Conservation (phyloP, 225 moss, liverwort and hornwort species). For the Climacium dendroides region DNA sequence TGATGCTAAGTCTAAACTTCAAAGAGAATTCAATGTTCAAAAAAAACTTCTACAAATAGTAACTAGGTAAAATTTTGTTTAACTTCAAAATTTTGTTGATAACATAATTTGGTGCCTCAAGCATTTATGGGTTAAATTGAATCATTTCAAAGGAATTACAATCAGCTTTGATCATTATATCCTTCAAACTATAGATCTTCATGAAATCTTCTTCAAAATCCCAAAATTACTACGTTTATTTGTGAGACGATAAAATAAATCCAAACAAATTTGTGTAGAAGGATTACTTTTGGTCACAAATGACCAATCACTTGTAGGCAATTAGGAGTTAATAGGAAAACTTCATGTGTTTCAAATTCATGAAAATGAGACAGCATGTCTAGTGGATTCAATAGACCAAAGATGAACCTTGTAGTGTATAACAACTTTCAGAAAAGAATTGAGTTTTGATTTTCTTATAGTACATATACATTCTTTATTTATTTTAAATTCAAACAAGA, state of each 20-base stretch:
- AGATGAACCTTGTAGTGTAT: not conserved
- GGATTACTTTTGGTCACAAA: not conserved
- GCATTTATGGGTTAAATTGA: no score
- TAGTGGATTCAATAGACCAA: not conserved
- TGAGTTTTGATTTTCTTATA: not conserved
- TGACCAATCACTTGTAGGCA: not conserved
- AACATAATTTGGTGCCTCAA: no score
- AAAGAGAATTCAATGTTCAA: no score
- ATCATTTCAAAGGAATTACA: not conserved
- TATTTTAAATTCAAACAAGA: not conserved
- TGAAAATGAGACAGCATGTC: accelerated
- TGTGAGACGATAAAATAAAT: not conserved
- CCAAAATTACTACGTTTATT: not conserved
- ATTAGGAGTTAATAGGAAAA: not conserved
- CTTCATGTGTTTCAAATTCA: not conserved
- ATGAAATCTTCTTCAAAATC: not conserved
- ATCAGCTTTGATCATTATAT: not conserved
- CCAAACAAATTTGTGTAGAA: not conserved
- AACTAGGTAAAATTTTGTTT: no score
- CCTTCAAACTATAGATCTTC: not conserved
- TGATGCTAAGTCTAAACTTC: no score
- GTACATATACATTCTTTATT: not conserved
- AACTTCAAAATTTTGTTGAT: no score
- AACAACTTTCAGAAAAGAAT: not conserved
- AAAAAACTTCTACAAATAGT: no score